These are phyloP conservation scores for Juncus inflexus DNA, from an alignment of 176 grass and related monocot species.

Conservation along the genomic window DNA sequence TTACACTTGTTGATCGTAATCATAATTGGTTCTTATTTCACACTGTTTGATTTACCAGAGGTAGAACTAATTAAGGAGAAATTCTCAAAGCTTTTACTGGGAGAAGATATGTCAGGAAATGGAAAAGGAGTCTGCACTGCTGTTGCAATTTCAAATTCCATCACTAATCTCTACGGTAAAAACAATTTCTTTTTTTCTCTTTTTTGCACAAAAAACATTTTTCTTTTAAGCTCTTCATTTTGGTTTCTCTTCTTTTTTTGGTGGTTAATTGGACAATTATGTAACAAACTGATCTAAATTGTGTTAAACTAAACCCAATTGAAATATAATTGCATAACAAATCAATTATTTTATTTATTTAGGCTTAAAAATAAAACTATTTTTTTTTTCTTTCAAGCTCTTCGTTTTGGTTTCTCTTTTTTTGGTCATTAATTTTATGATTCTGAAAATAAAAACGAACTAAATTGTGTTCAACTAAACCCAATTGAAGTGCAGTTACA, in stretches of 20 bases:
- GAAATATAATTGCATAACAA: too few species aligned
- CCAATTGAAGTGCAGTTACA: too few species aligned
- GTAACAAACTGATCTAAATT: not conserved
- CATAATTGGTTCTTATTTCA: too few species aligned
- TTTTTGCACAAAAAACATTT: not conserved
- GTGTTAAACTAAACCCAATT: not conserved
- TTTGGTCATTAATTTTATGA: too few species aligned
- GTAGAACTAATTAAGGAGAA: slow-evolving; percentile 91
- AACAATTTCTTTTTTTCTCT: not conserved
- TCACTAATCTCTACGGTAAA: slow-evolving; percentile 96
- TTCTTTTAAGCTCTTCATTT: too few species aligned
- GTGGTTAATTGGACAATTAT: too few species aligned
- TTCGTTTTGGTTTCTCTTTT: too few species aligned
- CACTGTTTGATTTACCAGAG: slow-evolving; percentile 32
- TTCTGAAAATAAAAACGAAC: not conserved
- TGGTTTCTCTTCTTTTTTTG: too few species aligned
- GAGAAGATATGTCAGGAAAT: slow-evolving; percentile 94
- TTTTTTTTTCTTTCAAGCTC: not conserved
- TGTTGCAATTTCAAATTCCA: slow-evolving; percentile 93
- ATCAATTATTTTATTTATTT: too few species aligned
- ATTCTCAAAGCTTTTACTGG: slow-evolving; percentile 91
- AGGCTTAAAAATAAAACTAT: too few species aligned
- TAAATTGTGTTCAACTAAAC: not conserved
- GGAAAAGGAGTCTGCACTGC: slow-evolving; percentile 94
- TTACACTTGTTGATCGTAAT: too few species aligned